Base-by-base conservation (phyloP, 768 basidiomycete genomes). In the Lactifluus subvellereus region DNA sequence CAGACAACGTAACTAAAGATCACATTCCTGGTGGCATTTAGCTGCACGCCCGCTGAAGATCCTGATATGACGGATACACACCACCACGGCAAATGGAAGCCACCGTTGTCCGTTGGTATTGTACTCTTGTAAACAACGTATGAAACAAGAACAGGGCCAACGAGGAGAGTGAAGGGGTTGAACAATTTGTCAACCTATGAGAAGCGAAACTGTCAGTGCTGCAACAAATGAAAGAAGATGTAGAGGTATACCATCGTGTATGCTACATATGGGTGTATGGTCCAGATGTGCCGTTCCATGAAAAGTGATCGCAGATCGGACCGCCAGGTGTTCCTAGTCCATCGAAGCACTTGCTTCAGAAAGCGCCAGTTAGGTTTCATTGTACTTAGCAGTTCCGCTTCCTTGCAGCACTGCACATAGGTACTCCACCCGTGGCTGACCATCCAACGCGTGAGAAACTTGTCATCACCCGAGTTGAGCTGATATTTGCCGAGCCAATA, bases 331-430 rank as follows among this genome's bases (percentile, higher is more conserved):
- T 96, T 96, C 65, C 94, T 77, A 16, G 93, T 96, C 94, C 93
- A 95, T 66, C 94, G 78, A 57, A 96, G 75, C 13, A 95, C 94
- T 73, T 96, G 94, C 77, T 94, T 94, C 74, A 95, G 76, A 77
- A 96, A 96, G 57, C 91, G 81, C 94, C 93, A 96, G 76, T 96
- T 91, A 32, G 92, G 92, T 75, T 96, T 96, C 94, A 95, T 98
- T 56, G 93, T 95, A 72, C 86, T 89, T 64, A 94, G 77, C 14
- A 95, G 77, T 75, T 95, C 93, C 14, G 86, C 88, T 75, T 91
- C 89, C 72, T 82, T 84, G 78, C 89, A 93, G 72, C 83, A 84
- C 72, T 93, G 91, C 37, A 95, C 90, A 72, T 92, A 94, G n/a
- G 92, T 95, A 73, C 81, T 88, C 94, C 94, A 96, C 16, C 93